Evolutionary conservation across 73 alveolate genomes (phyloP), one percentile per base, ranked within the genome.

Genomic region (Loxodes magnus): DNA sequence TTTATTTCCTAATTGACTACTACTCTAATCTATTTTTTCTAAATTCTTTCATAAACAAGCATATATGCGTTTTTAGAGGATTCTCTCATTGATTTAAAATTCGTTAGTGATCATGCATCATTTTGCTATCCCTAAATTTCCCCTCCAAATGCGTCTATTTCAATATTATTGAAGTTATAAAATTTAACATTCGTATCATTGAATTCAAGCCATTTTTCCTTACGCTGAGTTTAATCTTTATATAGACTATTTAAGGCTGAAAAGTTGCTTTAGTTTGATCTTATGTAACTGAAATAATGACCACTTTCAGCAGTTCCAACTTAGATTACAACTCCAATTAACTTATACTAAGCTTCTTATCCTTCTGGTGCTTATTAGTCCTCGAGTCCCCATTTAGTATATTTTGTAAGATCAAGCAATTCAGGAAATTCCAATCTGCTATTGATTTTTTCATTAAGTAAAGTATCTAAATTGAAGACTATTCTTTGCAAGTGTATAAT

Each of bases 231-330:
- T n/a, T n/a, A n/a, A n/a, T n/a, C n/a, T n/a, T n/a, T n/a, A n/a
- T n/a, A n/a, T n/a, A n/a, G n/a, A n/a, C n/a, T n/a, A n/a, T n/a
- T n/a, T n/a, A n/a, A n/a, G n/a, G n/a, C n/a, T n/a, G n/a, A n/a
- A n/a, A n/a, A n/a, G n/a, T n/a, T n/a, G n/a, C n/a, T n/a, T n/a
- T n/a, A n/a, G n/a, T n/a, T n/a, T n/a, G n/a, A n/a, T 39, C 74
- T 74, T 15, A 84, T 84, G 33, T 56, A 70, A 26, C 90, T 73
- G 43, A 61, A 86, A 67, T 91, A 91, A 57, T 91, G 98, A 0
- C 98, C 98, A 15, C 77, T 82, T 42, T 91, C 93, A 1, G 97
- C 98, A 24, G 97, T 83, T 6, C 98, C 98, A 10, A 71, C 49
- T 67, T 91, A 97, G 37, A 91, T 93, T 26, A 74, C 89, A 24